Conservation (phyloP, 2,329 filamentous ascomycete species). For the Ophiostoma sp. region DNA sequence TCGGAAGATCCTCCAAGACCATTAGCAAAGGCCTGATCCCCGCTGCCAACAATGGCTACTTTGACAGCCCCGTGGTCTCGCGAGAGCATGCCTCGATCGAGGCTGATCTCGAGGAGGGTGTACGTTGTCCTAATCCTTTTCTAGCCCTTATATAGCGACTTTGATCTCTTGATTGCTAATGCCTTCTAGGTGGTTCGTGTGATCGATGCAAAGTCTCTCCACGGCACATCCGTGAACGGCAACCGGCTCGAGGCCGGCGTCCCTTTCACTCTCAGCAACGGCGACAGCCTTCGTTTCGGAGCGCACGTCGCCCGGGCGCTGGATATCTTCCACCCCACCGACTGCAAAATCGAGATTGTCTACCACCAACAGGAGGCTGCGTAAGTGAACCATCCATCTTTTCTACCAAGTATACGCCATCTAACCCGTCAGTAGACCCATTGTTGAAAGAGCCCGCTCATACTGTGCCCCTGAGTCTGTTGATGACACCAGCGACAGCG, state of each 20-base stretch:
- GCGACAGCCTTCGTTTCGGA: conserved; percentile 39
- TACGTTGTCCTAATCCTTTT: conserved; percentile 28
- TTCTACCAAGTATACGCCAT: not conserved
- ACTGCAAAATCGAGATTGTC: conserved; percentile 28
- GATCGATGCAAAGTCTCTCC: conserved; percentile 45
- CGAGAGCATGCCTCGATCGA: conserved; percentile 56
- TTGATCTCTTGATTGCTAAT: not conserved
- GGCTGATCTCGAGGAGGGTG: conserved; percentile 42
- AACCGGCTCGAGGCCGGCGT: conserved; percentile 27
- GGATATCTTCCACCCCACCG: conserved; percentile 32
- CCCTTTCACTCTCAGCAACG: conserved; percentile 30
- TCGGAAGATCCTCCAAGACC: conserved; percentile 46
- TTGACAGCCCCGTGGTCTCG: conserved; percentile 68
- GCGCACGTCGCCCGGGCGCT: conserved; percentile 36
- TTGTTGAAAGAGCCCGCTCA: conserved; percentile 21
- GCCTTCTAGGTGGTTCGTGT: conserved; percentile 40
- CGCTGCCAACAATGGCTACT: conserved; percentile 52
- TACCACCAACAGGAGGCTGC: not conserved
- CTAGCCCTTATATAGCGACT: not conserved
- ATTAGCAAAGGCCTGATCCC: conserved; percentile 40
- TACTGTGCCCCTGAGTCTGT: conserved; percentile 30
- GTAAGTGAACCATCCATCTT: not conserved
- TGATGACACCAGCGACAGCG: conserved; percentile 20
- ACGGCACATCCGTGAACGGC: conserved; percentile 47
- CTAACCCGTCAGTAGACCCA: conserved; percentile 8